phyloP scores from a whole-genome alignment of 352 stramenopile species.

The Pythium periplocum region DNA sequence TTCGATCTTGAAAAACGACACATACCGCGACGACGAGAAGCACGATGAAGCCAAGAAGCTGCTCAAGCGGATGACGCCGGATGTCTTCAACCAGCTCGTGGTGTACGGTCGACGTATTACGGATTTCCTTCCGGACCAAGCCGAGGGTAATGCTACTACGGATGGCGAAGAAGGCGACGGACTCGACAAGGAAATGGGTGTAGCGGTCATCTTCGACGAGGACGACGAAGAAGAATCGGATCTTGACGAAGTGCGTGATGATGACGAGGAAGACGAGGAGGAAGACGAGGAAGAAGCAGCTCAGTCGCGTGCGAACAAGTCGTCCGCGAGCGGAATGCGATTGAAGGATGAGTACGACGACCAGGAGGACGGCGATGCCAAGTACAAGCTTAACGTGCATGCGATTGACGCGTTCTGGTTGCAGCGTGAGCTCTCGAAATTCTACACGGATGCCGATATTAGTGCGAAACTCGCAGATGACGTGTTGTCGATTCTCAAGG shows the following conservation, averaged over 20 bases:
- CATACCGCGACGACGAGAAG: slow-evolving; percentile 82
- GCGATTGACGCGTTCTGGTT: slow-evolving; percentile 99
- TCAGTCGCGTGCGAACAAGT: slow-evolving; percentile 13
- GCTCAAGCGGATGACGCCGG: slow-evolving; percentile 68
- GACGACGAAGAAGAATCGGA: slow-evolving; percentile 95
- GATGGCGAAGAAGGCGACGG: slow-evolving; percentile 39
- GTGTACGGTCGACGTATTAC: slow-evolving; percentile 83
- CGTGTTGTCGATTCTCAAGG: slow-evolving; percentile 72
- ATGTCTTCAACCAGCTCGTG: slow-evolving; percentile 82
- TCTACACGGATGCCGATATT: slow-evolving; percentile 94
- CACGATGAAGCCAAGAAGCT: slow-evolving; percentile 80
- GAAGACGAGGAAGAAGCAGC: slow-evolving; percentile 25
- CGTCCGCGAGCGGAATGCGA: slow-evolving; percentile 38
- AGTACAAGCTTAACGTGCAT: slow-evolving; percentile 89
- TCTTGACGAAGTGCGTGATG: slow-evolving; percentile 83
- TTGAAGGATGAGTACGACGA: slow-evolving; percentile 68
- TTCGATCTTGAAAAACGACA: slow-evolving; percentile 89
- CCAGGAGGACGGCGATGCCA: slow-evolving; percentile 45
- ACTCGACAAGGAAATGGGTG: slow-evolving; percentile 97
- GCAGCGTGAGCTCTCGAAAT: slow-evolving; percentile 94
- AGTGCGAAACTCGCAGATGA: slow-evolving; percentile 91
- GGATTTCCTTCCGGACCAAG: slow-evolving; percentile 69
- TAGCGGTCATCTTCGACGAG: slow-evolving; percentile 98
- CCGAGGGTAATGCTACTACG: slow-evolving; percentile 20
- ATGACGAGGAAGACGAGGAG: slow-evolving; percentile 55